Evolutionary conservation across 371 early-diverging fungal genomes (phyloP).

Genomic region (Furculomyces boomerangus): DNA sequence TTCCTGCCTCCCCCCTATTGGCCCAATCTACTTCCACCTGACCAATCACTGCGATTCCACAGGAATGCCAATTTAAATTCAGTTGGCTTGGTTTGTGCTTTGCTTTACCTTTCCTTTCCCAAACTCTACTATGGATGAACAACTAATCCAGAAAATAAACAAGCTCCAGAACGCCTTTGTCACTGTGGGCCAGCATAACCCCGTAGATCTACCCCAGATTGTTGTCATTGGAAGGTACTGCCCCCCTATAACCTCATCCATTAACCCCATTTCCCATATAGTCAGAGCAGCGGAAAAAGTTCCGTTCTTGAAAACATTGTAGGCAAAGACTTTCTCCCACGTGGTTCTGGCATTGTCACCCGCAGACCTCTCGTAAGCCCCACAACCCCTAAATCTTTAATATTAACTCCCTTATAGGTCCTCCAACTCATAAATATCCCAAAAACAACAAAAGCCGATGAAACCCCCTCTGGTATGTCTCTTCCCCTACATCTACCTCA

Average conservation of each 20-base stretch:
- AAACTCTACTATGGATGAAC: constrained; percentile 20
- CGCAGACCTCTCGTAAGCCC: constrained; percentile 70
- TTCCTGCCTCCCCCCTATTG: too few species aligned
- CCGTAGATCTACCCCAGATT: constrained; percentile 97
- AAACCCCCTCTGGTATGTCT: constrained; percentile 5
- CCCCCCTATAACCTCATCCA: not conserved
- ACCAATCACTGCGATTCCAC: too few species aligned
- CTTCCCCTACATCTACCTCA: too few species aligned
- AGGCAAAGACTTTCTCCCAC: constrained; percentile 93
- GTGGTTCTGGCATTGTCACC: constrained; percentile 91
- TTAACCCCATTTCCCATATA: constrained; percentile 3
- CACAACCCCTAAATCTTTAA: not conserved
- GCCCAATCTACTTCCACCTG: too few species aligned
- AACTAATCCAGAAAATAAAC: constrained; percentile 47
- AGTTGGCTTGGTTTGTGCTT: too few species aligned
- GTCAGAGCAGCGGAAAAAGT: constrained; percentile 95
- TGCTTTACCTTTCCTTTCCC: too few species aligned
- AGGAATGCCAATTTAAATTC: not conserved
- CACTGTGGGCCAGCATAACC: constrained; percentile 88
- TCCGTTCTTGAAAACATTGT: constrained; percentile 99
- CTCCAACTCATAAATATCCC: constrained; percentile 91
- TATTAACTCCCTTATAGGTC: constrained; percentile 27
- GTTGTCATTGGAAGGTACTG: constrained; percentile 80
- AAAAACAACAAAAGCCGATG: constrained; percentile 18
- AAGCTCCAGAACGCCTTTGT: constrained; percentile 94